A percentile compares a stretch with the other conserved stretches of the same genome.
Conservation (phyloP, 106 monocot species). For the Acanthochlamys bracteata region DNA sequence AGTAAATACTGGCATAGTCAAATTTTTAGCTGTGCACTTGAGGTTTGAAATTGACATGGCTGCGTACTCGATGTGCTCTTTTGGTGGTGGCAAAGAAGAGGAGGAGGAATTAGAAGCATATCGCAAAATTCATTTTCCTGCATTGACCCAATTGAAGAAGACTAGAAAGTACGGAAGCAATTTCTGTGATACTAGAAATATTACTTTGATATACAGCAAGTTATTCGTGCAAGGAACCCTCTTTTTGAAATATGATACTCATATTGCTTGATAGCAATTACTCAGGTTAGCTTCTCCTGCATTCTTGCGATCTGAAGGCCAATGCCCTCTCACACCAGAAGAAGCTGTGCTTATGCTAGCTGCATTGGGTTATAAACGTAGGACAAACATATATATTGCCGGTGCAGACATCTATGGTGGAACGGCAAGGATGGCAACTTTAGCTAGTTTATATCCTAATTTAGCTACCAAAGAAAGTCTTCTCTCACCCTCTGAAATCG, state of each 20-base stretch:
- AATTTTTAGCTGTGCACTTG: conserved; percentile 89
- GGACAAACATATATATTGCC: conserved; percentile 76
- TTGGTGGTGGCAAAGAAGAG: conserved; percentile 96
- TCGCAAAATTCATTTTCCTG: conserved; percentile 82
- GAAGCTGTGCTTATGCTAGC: conserved; percentile 95
- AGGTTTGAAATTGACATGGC: conserved; percentile 99
- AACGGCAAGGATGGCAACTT: conserved; percentile 70
- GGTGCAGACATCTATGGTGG: conserved; percentile 96
- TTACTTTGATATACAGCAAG: neutral
- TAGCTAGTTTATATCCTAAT: conserved; percentile 79
- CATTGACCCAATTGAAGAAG: conserved; percentile 51
- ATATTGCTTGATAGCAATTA: too few relatives aligned
- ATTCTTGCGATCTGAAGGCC: conserved; percentile 71
- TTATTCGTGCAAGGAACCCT: too few relatives aligned
- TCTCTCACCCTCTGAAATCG: conserved; percentile 67
- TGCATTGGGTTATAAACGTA: conserved; percentile 84
- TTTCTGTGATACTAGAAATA: neutral
- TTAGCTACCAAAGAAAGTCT: conserved; percentile 78
- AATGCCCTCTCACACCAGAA: conserved; percentile 94
- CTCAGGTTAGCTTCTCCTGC: conserved; percentile 75
- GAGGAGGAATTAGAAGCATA: conserved; percentile 86
- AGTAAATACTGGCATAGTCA: conserved; percentile 13
- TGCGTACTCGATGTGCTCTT: conserved; percentile 95
- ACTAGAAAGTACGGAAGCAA: conserved; percentile 45
- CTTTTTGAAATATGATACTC: too few relatives aligned